phyloP scores from a whole-genome alignment of 2,329 filamentous ascomycete genomes.

The Acrodontium crateriforme region DNA sequence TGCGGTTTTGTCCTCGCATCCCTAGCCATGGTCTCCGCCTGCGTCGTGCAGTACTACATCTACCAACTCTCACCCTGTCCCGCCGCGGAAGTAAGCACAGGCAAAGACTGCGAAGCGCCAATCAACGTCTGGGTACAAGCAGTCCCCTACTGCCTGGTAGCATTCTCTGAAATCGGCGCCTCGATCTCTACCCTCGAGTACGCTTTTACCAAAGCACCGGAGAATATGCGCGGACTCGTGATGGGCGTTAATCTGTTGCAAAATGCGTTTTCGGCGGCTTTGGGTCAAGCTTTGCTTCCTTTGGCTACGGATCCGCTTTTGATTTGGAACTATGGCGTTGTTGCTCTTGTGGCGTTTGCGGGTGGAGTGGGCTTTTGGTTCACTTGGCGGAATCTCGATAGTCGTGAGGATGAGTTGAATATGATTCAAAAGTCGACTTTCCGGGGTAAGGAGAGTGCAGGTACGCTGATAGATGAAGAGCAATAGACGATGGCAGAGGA shows the following conservation, averaged over 20 bases:
- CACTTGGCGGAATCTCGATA: conserved; percentile 51
- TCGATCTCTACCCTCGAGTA: conserved; percentile 32
- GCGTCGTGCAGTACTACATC: conserved; percentile 42
- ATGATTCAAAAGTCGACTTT: conserved; percentile 31
- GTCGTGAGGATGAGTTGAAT: conserved; percentile 55
- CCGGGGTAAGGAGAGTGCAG: conserved; percentile 7
- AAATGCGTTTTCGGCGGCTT: conserved; percentile 42
- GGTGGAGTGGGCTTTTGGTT: conserved; percentile 56
- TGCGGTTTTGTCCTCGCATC: conserved; percentile 40
- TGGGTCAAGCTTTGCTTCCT: conserved; percentile 49
- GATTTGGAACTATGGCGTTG: conserved; percentile 52
- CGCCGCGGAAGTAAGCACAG: conserved; percentile 6
- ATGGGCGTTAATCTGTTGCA: conserved; percentile 43
- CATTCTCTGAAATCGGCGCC: conserved; percentile 31
- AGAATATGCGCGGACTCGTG: conserved; percentile 31
- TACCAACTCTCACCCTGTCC: conserved; percentile 28
- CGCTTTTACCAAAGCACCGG: conserved; percentile 31
- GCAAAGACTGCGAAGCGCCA: conserved; percentile 19
- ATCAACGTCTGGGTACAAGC: conserved; percentile 32
- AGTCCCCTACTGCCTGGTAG: conserved; percentile 31
- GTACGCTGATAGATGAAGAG: no score
- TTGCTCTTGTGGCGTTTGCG: conserved; percentile 48
- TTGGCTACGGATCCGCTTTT: conserved; percentile 49
- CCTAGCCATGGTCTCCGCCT: conserved; percentile 40
- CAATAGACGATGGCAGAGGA: no score